Conservation (phyloP, 2,329 filamentous ascomycete species). For the Lomentospora prolificans region DNA sequence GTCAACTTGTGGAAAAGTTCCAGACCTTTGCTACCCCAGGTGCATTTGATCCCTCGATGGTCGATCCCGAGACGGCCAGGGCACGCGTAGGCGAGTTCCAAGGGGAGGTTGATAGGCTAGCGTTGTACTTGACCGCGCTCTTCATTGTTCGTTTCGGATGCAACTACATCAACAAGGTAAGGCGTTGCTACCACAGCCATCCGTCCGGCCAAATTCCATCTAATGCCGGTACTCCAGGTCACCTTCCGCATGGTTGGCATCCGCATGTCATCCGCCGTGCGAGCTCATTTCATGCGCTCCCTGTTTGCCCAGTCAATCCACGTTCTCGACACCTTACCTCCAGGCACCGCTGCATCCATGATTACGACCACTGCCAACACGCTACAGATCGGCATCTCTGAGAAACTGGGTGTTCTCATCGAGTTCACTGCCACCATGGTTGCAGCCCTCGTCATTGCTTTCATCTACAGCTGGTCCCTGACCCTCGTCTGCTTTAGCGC, state of each 20-base stretch:
- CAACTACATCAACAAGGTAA: slow-evolving; percentile 50
- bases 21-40: slow-evolving; percentile 26
- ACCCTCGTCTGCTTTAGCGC: slow-evolving; percentile 49
- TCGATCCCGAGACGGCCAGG: slow-evolving; percentile 11
- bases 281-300: slow-evolving; percentile 53
- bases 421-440: slow-evolving; percentile 45
- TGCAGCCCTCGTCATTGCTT: slow-evolving; percentile 43
- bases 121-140: slow-evolving; percentile 54
- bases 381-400: slow-evolving; percentile 55
- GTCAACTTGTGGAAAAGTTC: slow-evolving; percentile 38
- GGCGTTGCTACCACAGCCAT: not conserved
- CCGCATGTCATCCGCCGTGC: slow-evolving; percentile 49
- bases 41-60: not conserved
- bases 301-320: slow-evolving; percentile 58
- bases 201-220: not conserved
- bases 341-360: slow-evolving; percentile 50
- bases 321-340: slow-evolving; percentile 55
- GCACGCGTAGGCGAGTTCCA: slow-evolving; percentile 28
- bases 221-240: slow-evolving; percentile 27
- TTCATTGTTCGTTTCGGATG: slow-evolving; percentile 58
- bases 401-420: slow-evolving; percentile 50
- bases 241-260: slow-evolving; percentile 53
- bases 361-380: slow-evolving; percentile 56
- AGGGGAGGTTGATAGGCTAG: slow-evolving; percentile 10
- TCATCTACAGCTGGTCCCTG: slow-evolving; percentile 47